Conservation (phyloP, 2,329 filamentous ascomycete species). For the Neofusicoccum sp. region DNA sequence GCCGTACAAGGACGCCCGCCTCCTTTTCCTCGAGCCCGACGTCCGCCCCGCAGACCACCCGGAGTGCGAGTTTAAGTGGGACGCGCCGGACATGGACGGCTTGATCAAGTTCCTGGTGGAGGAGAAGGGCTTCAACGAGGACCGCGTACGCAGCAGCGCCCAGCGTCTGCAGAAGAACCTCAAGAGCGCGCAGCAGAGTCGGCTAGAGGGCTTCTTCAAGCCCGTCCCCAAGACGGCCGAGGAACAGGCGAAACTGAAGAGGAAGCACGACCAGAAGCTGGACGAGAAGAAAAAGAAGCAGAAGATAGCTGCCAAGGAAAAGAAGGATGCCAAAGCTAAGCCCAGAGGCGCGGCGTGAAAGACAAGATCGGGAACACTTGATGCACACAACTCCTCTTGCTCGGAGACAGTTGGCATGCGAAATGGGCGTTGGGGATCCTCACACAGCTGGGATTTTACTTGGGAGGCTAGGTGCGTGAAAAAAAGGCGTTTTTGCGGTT, state of each 20-base stretch:
- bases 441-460: no score
- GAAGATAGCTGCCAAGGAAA: constrained; percentile 93
- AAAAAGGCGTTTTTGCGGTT: no score
- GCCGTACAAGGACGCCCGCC: constrained; percentile 89
- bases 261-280: constrained; percentile 90
- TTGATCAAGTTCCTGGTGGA: constrained; percentile 86
- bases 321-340: constrained; percentile 87
- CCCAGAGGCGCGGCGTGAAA: constrained; percentile 65
- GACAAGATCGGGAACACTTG: not conserved
- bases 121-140: constrained; percentile 97
- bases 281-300: constrained; percentile 94
- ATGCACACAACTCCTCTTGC: no score
- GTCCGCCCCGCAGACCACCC: constrained; percentile 81
- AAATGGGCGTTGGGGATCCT: no score
- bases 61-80: constrained; percentile 97
- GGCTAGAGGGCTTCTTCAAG: constrained; percentile 97
- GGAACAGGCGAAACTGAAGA: constrained; percentile 82
- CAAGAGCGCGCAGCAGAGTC: constrained; percentile 86
- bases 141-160: constrained; percentile 80
- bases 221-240: constrained; percentile 83
- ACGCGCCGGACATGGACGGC: constrained; percentile 86
- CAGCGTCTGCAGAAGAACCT: constrained; percentile 83
- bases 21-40: constrained; percentile 89
- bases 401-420: no score
- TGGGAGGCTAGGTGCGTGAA: no score